Evolutionary conservation across 2,329 filamentous ascomycete genomes (phyloP).

Genomic region (Rhytidhysteron rufulum): DNA sequence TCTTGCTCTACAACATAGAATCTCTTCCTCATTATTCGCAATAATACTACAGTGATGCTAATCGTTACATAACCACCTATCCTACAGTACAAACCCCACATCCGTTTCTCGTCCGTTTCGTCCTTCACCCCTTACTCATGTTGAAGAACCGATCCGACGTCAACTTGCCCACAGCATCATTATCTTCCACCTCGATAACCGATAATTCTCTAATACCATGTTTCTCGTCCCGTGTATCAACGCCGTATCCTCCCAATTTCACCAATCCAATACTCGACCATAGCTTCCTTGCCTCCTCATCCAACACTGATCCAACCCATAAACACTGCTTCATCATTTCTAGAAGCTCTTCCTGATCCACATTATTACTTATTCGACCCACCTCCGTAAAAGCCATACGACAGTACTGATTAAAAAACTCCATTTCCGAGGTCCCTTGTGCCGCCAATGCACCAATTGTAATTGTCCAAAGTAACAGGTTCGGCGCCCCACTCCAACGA

Average conservation of each 20-base stretch:
- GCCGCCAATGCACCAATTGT: slow-evolving; percentile 26
- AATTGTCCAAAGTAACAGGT: slow-evolving; percentile 25
- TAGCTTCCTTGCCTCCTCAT: slow-evolving; percentile 13
- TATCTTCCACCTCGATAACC: slow-evolving; percentile 8
- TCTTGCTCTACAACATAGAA: too few relatives aligned
- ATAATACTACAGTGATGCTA: too few relatives aligned
- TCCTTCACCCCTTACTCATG: slow-evolving; percentile 1
- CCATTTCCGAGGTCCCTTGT: slow-evolving; percentile 8
- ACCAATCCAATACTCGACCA: slow-evolving; percentile 19
- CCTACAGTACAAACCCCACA: too few relatives aligned
- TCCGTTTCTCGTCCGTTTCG: too few relatives aligned
- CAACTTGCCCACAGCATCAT: slow-evolving; percentile 15
- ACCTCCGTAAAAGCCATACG: slow-evolving; percentile 10
- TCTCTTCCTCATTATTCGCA: too few relatives aligned
- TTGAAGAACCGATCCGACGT: slow-evolving; percentile 15
- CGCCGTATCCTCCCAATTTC: slow-evolving; percentile 5
- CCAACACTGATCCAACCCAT: slow-evolving; percentile 20
- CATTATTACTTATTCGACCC: slow-evolving; percentile 8
- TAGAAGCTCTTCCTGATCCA: slow-evolving; percentile 12
- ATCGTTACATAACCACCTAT: background rate
- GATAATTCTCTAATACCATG: slow-evolving; percentile 7
- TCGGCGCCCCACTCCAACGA: slow-evolving; percentile 17
- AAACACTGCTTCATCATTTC: slow-evolving; percentile 15
- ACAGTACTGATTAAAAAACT: slow-evolving; percentile 18
- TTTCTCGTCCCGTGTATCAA: background rate